phyloP scores from a whole-genome alignment of 2,329 filamentous ascomycete genomes.

The Cladosporium sp. region DNA sequence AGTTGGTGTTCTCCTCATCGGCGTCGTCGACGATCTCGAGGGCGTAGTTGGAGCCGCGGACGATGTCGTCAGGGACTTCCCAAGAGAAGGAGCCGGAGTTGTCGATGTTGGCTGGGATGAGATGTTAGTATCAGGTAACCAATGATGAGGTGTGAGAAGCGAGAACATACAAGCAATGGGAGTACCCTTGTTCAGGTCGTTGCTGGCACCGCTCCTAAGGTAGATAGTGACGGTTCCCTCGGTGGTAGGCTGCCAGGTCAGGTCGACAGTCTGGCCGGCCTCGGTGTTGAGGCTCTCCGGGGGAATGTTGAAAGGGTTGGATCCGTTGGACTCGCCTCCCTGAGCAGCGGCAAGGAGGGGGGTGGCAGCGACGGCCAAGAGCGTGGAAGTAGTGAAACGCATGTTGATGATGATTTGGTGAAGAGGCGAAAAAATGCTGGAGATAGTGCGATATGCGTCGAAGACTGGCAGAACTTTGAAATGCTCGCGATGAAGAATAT shows the following conservation, averaged over 20 bases:
- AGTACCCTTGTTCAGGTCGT: conserved; percentile 31
- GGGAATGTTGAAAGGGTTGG: conserved; percentile 49
- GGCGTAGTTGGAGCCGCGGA: conserved; percentile 46
- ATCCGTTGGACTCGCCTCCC: conserved; percentile 16
- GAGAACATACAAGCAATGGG: conserved; percentile 28
- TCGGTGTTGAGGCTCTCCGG: conserved; percentile 39
- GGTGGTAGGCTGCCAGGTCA: conserved; percentile 50
- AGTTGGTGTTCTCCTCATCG: conserved; percentile 45
- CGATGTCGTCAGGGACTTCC: conserved; percentile 38
- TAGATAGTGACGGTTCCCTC: conserved; percentile 49
- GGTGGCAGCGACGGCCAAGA: conserved; percentile 44
- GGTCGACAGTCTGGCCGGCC: conserved; percentile 42
- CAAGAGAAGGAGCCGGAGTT: conserved; percentile 50
- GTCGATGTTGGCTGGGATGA: conserved; percentile 38
- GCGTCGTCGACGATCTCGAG: conserved; percentile 50
- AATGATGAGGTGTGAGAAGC: conserved; percentile 11
- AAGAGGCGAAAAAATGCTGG: not conserved
- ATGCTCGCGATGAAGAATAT: too few relatives aligned
- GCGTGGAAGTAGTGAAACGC: conserved; percentile 41
- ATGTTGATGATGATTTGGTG: conserved; percentile 28
- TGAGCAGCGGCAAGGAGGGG: conserved; percentile 38
- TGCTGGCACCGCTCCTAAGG: conserved; percentile 38
- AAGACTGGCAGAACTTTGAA: too few relatives aligned
- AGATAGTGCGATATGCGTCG: not conserved
- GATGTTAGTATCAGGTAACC: conserved; percentile 13